Evolutionary conservation across 1,139 yeast species (phyloP).

Genomic region (Geotrichum armillariae): DNA sequence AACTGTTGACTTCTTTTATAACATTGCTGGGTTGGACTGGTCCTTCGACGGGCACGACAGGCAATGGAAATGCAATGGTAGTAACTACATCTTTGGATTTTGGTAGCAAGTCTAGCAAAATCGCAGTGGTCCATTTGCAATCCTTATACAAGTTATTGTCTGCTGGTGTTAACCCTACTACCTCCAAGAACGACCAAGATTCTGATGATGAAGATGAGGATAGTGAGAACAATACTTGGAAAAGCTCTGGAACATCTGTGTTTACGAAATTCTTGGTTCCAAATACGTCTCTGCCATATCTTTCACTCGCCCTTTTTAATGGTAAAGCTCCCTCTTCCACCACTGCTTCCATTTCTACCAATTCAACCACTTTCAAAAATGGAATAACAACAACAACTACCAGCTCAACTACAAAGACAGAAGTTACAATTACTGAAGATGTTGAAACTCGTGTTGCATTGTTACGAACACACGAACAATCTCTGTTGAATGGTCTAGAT

Average conservation of each 20-base stretch:
- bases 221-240: no score
- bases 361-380: no score
- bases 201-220: neutral
- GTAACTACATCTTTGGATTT: constrained; percentile 37
- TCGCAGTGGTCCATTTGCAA: constrained; percentile 35
- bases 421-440: constrained; percentile 52
- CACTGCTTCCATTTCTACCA: no score
- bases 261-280: constrained; percentile 17
- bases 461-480: constrained; percentile 51
- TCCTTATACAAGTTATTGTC: constrained; percentile 32
- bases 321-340: no score
- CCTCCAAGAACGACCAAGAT: no score
- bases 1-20: constrained; percentile 40
- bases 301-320: constrained; percentile 16
- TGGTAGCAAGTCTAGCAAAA: constrained; percentile 36
- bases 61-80: constrained; percentile 4
- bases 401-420: no score
- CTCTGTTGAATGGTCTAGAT: constrained; percentile 53
- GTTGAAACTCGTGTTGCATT: constrained; percentile 59
- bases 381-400: no score
- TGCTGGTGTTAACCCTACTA: constrained; percentile 33
- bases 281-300: constrained; percentile 18
- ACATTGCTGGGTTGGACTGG: constrained; percentile 44
- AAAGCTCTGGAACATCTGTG: no score
- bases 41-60: constrained; percentile 1